Percentiles rank a stretch among this genome's conserved stretches.
Conservation (phyloP, 805 yeast species). For the Cyberlindnera lachancei region DNA sequence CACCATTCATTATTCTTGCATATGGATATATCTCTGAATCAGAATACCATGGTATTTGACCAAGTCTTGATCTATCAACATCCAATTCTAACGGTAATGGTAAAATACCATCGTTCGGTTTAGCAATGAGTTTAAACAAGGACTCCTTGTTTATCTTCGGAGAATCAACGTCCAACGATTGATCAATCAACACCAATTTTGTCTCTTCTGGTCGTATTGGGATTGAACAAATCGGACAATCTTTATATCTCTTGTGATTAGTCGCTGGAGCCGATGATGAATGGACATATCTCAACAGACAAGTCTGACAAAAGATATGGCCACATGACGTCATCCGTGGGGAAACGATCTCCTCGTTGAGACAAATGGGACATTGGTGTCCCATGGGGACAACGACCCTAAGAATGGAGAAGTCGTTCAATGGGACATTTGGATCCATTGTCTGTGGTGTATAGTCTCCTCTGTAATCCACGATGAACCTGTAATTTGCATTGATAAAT, state of each 20-base stretch:
- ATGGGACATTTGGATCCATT: constrained; percentile 68
- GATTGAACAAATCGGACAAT: constrained; percentile 77
- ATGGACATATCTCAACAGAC: constrained; percentile 56
- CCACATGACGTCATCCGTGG: constrained; percentile 97
- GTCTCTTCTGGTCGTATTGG: constrained; percentile 45
- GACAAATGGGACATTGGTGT: constrained; percentile 86
- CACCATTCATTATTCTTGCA: constrained; percentile 66
- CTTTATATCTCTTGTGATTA: constrained; percentile 52
- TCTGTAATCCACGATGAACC: constrained; percentile 68
- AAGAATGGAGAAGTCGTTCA: constrained; percentile 52
- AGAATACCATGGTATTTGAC: constrained; percentile 51
- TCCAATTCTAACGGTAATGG: constrained; percentile 44
- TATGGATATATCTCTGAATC: constrained; percentile 36
- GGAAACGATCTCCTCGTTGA: constrained; percentile 76
- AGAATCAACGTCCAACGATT: constrained; percentile 43
- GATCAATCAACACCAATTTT: constrained; percentile 52
- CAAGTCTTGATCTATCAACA: constrained; percentile 29
- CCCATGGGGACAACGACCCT: constrained; percentile 71
- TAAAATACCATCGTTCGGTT: constrained; percentile 34
- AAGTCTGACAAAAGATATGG: constrained; percentile 80
- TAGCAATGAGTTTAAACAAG: constrained; percentile 59
- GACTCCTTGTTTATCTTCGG: constrained; percentile 52
- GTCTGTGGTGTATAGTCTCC: constrained; percentile 49
- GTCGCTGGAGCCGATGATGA: constrained; percentile 28
- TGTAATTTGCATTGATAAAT: constrained; percentile 76